Percentiles rank a stretch among this genome's conserved stretches.
These are phyloP conservation scores for Solanum pennellii DNA, from an alignment of 257 asterid species.

Conservation along the genomic window DNA sequence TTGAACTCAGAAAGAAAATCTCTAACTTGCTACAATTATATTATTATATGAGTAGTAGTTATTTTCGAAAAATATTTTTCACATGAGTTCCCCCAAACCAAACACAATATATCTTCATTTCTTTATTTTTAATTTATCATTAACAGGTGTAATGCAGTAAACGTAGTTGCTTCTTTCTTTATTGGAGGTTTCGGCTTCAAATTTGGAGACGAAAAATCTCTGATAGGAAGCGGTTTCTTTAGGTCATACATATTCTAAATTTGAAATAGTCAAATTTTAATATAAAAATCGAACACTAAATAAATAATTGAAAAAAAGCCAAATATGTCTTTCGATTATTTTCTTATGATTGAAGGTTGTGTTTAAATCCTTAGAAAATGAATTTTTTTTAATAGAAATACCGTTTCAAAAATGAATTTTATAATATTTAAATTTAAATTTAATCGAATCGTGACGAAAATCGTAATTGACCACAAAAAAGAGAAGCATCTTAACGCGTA, in stretches of 20 bases:
- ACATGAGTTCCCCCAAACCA: background rate
- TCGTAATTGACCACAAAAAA: background rate
- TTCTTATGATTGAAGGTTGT: background rate
- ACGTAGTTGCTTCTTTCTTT: background rate
- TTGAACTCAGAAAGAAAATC: background rate
- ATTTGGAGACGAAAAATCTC: too few species aligned
- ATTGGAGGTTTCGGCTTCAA: background rate
- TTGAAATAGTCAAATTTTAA: background rate
- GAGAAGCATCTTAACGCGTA: slow-evolving; percentile 30
- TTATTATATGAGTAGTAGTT: too few species aligned
- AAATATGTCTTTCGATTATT: too few species aligned
- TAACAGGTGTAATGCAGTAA: too few species aligned
- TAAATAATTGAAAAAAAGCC: too few species aligned
- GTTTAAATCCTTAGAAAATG: background rate
- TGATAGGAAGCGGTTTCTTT: background rate
- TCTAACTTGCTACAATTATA: background rate
- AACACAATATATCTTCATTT: background rate
- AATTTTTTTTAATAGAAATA: too few species aligned
- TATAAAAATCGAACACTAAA: background rate
- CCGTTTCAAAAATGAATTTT: too few species aligned
- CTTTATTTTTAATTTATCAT: background rate
- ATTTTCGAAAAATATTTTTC: background rate
- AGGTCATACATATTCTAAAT: accelerated
- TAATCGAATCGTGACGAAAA: background rate
- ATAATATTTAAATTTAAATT: too few species aligned